A percentile compares a stretch with the other conserved stretches of the same genome.
Conservation (phyloP, 148 eudicot genomes). For the Camellia japonica region DNA sequence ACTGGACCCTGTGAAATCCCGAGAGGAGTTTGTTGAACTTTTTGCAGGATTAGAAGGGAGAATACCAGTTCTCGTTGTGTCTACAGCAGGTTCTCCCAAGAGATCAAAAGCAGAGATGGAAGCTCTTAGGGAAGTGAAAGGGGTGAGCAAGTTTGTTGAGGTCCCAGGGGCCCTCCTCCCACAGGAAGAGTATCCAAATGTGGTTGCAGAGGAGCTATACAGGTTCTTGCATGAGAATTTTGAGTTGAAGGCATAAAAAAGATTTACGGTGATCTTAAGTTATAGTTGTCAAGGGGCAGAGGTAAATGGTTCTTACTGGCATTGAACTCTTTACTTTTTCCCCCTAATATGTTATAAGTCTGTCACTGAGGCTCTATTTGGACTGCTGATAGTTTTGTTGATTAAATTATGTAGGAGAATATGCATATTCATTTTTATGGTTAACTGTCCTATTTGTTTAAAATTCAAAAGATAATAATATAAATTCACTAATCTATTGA, state of each 20-base stretch:
- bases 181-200: constrained; percentile 82
- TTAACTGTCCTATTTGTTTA: no score
- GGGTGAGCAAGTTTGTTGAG: constrained; percentile 80
- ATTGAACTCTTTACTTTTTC: no score
- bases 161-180: constrained; percentile 94
- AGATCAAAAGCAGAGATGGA: constrained; percentile 99
- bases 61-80: constrained; percentile 65
- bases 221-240: constrained; percentile 62
- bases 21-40: constrained; percentile 68
- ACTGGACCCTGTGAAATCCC: constrained; percentile 74
- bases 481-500: no score
- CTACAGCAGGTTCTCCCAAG: constrained; percentile 68
- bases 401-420: no score
- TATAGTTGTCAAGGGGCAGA: not conserved
- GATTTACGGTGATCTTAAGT: not conserved
- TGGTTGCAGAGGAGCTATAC: constrained; percentile 71
- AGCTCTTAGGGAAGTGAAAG: constrained; percentile 75
- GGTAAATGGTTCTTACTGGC: not conserved
- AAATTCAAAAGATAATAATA: no score
- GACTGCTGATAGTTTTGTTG: no score
- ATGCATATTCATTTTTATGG: no score
- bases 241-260: constrained; percentile 19
- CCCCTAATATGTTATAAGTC: no score
- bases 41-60: constrained; percentile 65
- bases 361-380: no score